Evolutionary conservation across 345 rosid genomes (phyloP).

Genomic region (Iberis pinnata): DNA sequence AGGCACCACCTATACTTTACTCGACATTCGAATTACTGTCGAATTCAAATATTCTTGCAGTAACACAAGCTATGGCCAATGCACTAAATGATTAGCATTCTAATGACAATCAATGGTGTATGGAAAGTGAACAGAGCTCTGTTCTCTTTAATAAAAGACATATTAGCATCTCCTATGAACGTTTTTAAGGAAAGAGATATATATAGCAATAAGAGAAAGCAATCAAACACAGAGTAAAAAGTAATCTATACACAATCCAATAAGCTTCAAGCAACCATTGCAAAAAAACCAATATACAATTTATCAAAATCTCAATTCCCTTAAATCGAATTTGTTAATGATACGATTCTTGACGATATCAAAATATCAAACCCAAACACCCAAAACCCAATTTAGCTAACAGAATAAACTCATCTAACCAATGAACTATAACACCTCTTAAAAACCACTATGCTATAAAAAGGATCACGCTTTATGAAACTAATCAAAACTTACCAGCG

Average conservation of each 20-base stretch:
- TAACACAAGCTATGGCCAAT: background rate
- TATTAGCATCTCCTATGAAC: background rate
- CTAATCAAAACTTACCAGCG: conserved; percentile 30
- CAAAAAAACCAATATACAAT: background rate
- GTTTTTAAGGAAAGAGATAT: no score
- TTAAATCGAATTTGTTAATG: no score
- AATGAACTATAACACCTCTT: conserved; percentile 7
- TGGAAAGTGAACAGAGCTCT: background rate
- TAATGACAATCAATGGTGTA: background rate
- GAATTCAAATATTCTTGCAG: conserved; percentile 3
- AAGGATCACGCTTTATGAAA: background rate
- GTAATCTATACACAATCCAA: conserved; percentile 5
- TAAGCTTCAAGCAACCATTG: background rate
- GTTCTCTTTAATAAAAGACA: background rate
- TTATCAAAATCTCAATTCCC: no score
- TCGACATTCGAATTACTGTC: conserved; percentile 7
- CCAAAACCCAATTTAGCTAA: conserved; percentile 20
- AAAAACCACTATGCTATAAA: no score
- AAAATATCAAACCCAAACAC: background rate
- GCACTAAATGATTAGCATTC: background rate
- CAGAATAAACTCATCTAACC: no score
- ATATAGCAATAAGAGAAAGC: conserved; percentile 11
- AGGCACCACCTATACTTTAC: no score
- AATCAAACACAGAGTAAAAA: conserved; percentile 3
- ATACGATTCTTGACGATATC: conserved; percentile 5